Evolutionary conservation across 805 yeast genomes (phyloP).

Genomic region (Hanseniaspora hatyaiensis): DNA sequence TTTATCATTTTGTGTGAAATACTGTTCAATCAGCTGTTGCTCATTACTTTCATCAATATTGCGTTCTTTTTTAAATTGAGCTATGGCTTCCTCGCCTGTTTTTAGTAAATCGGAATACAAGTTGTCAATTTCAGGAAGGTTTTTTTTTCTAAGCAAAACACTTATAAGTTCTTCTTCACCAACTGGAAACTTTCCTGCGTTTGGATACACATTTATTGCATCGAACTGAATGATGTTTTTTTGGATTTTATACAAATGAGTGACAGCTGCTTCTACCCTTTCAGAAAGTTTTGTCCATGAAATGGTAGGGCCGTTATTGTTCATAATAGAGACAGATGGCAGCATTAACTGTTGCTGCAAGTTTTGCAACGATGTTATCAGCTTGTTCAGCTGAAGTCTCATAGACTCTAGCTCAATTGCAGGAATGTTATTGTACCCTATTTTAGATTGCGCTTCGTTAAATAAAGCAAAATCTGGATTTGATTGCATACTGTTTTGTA

Average conservation of each 20-base stretch:
- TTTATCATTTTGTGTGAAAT: conserved; percentile 8
- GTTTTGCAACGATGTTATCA: conserved; percentile 47
- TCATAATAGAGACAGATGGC: conserved; percentile 3
- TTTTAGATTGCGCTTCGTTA: background rate
- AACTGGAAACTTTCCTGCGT: conserved; percentile 72
- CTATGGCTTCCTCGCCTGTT: background rate
- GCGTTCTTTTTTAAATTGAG: background rate
- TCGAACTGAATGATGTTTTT: conserved; percentile 38
- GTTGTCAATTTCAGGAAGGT: conserved; percentile 74
- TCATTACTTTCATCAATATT: conserved; percentile 17
- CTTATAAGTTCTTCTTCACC: conserved; percentile 74
- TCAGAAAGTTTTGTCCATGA: conserved; percentile 65
- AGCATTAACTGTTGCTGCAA: conserved; percentile 36
- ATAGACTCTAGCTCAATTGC: conserved; percentile 51
- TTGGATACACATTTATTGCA: conserved; percentile 48
- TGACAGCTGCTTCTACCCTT: conserved; percentile 56
- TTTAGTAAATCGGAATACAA: conserved; percentile 4
- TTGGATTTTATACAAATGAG: conserved; percentile 46
- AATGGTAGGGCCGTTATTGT: conserved; percentile 4
- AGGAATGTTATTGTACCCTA: conserved; percentile 28
- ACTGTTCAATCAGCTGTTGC: conserved; percentile 10
- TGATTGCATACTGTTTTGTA: background rate
- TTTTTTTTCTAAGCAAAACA: conserved; percentile 75
- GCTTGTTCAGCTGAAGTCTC: conserved; percentile 49
- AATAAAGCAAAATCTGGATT: background rate